Conservation (phyloP, 148 eudicot species). For the Beta vulgaris region DNA sequence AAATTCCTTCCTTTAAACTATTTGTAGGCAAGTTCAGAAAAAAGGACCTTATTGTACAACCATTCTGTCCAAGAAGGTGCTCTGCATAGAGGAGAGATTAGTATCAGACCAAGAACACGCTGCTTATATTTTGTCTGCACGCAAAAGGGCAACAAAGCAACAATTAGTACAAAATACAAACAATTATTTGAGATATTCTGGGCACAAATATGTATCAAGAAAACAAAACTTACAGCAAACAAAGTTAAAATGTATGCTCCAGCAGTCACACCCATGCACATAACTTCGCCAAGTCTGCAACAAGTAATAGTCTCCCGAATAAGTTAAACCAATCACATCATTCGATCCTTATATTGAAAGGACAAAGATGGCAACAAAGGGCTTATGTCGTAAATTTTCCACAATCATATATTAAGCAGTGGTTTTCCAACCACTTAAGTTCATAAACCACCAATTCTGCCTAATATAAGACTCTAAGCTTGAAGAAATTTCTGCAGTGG, state of each 20-base stretch:
- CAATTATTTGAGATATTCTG: not conserved
- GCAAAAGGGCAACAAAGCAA: not conserved
- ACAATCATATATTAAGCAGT: no score
- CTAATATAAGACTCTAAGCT: slow-evolving; percentile 11
- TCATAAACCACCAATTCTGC: not conserved
- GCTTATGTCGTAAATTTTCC: no score
- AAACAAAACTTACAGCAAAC: slow-evolving; percentile 71
- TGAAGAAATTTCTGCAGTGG: not conserved
- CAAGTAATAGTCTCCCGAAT: not conserved
- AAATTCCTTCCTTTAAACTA: slow-evolving; percentile 16
- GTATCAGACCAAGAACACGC: slow-evolving; percentile 86
- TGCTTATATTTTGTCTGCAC: slow-evolving; percentile 69
- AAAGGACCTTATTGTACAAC: slow-evolving; percentile 80
- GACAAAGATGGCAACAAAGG: not conserved
- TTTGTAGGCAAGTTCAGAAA: slow-evolving; percentile 26
- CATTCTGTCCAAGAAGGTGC: slow-evolving; percentile 98
- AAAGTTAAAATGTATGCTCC: slow-evolving; percentile 87
- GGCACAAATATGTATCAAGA: slow-evolving; percentile 2
- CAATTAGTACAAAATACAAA: slow-evolving; percentile 14
- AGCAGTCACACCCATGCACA: slow-evolving; percentile 96
- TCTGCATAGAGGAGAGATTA: slow-evolving; percentile 92
- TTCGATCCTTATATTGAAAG: not conserved
- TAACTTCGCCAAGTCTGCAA: slow-evolving; percentile 71
- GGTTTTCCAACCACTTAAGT: no score
- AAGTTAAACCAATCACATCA: not conserved